Percentiles rank a stretch among this genome's conserved stretches.
phyloP scores from a whole-genome alignment of 495 filamentous ascomycete species.

The Cercophora samala region DNA sequence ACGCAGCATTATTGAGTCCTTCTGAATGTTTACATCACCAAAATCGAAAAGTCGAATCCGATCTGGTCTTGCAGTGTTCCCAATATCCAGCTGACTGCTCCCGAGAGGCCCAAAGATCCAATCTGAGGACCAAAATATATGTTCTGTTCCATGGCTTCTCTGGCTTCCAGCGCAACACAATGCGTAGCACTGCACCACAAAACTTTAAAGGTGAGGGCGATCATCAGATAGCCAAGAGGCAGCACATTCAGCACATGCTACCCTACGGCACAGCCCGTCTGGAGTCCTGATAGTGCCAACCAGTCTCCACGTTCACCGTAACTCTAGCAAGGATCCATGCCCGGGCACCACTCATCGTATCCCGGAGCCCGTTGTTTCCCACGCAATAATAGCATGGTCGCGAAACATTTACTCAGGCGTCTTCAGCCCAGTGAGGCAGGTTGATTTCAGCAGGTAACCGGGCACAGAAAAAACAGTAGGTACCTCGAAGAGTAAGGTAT shows the following conservation, averaged over 20 bases:
- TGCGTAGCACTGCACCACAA: neutral
- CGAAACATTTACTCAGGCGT: neutral
- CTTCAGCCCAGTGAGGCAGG: neutral
- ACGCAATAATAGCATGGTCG: neutral
- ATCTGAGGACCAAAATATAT: neutral
- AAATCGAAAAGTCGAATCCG: neutral
- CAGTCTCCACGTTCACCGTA: neutral
- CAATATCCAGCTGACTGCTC: neutral
- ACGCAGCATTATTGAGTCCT: neutral
- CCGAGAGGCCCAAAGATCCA: neutral
- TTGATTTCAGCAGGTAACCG: neutral
- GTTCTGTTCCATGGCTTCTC: neutral
- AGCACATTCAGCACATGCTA: slow-evolving; percentile 3
- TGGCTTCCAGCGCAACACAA: neutral
- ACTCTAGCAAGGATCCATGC: neutral
- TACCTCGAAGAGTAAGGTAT: no score
- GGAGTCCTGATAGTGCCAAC: slow-evolving; percentile 1
- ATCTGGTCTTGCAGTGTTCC: neutral
- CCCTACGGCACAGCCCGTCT: slow-evolving; percentile 6
- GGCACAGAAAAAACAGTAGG: neutral
- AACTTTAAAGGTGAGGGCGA: neutral
- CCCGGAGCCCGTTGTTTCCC: neutral
- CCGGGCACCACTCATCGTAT: neutral
- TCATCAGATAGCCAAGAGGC: neutral
- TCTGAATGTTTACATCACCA: neutral